Conservation (phyloP, 352 stramenopile species). For the Aphanomyces euteiches region DNA sequence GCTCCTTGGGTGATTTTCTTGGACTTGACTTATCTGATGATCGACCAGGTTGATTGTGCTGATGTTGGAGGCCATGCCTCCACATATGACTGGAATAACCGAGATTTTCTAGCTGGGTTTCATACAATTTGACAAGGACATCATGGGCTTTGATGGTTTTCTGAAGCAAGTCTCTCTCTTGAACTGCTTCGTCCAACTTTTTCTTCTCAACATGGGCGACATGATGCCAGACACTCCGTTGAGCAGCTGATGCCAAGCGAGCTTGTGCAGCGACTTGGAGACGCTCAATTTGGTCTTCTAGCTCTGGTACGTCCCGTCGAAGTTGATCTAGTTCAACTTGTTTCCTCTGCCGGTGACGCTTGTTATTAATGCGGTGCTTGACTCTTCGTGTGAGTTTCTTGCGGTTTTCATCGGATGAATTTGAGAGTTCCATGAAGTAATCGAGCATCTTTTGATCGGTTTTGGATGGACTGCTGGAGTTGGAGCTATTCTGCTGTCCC, state of each 20-base stretch:
- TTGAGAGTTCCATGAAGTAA: constrained; percentile 12
- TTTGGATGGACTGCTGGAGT: neutral
- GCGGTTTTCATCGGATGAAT: constrained; percentile 9
- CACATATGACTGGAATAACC: neutral
- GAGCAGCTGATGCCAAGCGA: neutral
- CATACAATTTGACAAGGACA: constrained; percentile 16
- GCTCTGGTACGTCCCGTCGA: constrained; percentile 4
- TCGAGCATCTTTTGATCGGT: constrained; percentile 18
- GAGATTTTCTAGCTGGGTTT: neutral
- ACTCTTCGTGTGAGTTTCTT: constrained; percentile 8
- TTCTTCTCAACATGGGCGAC: constrained; percentile 5
- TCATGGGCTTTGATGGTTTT: constrained; percentile 19
- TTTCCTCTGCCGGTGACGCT: constrained; percentile 19
- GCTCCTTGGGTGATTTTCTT: too few species aligned
- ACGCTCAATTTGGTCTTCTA: neutral
- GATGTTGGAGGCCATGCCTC: neutral
- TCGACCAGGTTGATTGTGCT: too few species aligned
- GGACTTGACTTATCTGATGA: too few species aligned
- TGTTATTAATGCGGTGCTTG: constrained; percentile 23
- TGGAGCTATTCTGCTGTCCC: constrained; percentile 6
- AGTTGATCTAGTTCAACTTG: constrained; percentile 17
- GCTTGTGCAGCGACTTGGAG: neutral
- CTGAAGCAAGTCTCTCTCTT: constrained; percentile 14
- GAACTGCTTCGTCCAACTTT: neutral
- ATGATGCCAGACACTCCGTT: constrained; percentile 8